These are phyloP conservation scores for Ophiostoma piceae DNA, from an alignment of 2,329 filamentous ascomycete genomes.

Conservation along the genomic window DNA sequence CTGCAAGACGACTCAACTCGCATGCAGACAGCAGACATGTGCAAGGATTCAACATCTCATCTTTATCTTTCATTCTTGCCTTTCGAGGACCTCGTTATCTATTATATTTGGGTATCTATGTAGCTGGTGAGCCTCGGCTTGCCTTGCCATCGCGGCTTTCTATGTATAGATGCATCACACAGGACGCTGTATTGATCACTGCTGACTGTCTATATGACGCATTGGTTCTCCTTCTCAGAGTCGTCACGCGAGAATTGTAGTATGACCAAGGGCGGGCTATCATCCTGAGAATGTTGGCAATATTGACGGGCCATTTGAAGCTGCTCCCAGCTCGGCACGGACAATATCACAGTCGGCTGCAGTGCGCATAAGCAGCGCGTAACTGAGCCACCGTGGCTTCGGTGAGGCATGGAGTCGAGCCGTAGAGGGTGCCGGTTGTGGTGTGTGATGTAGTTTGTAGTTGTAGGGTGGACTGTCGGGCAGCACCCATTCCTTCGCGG, in stretches of 20 bases:
- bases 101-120: background rate
- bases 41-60: background rate
- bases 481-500: background rate
- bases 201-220: background rate
- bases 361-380: no score
- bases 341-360: background rate
- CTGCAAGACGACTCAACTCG: background rate
- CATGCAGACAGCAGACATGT: background rate
- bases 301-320: background rate
- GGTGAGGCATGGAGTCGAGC: no score
- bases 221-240: background rate
- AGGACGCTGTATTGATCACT: background rate
- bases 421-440: no score
- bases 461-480: background rate
- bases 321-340: background rate
- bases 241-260: background rate
- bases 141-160: background rate
- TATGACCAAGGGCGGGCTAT: background rate
- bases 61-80: slow-evolving; percentile 1
- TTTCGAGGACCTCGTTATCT: background rate
- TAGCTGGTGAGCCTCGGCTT: background rate
- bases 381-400: no score
- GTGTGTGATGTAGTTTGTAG: background rate
- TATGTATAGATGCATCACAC: background rate
- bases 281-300: background rate